A percentile compares a stretch with the other conserved stretches of the same genome.
phyloP scores from a whole-genome alignment of 345 rosid genomes.

The Lepidium didymum region DNA sequence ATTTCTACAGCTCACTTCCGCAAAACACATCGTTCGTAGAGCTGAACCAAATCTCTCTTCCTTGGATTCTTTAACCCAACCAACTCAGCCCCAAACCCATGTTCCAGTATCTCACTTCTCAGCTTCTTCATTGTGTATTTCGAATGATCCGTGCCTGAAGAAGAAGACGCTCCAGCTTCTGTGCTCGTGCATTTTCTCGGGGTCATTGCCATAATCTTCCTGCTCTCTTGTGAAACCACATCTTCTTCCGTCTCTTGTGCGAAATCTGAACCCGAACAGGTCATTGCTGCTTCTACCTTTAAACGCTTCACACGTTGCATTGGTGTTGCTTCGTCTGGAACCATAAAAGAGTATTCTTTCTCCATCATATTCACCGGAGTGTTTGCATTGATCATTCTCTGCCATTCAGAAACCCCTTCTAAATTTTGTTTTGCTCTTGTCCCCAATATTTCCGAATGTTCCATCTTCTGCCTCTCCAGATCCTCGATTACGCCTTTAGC shows the following conservation, averaged over 20 bases:
- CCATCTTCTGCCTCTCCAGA: conserved; percentile 27
- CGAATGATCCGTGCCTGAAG: conserved; percentile 17
- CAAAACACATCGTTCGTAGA: conserved; percentile 31
- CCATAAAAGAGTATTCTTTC: conserved; percentile 11
- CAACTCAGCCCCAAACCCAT: conserved; percentile 36
- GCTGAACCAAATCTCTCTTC: conserved; percentile 36
- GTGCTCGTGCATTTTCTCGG: conserved; percentile 30
- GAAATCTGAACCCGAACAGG: conserved; percentile 14
- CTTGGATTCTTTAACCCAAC: conserved; percentile 33
- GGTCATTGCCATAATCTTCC: conserved; percentile 1
- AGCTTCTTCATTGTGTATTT: conserved; percentile 34
- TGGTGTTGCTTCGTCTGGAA: conserved; percentile 1
- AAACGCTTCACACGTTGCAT: conserved; percentile 30
- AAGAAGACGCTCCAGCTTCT: conserved; percentile 14
- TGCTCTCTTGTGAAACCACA: conserved; percentile 14
- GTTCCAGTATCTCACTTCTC: conserved; percentile 29
- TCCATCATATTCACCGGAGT: conserved; percentile 14
- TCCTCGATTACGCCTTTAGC: conserved; percentile 9
- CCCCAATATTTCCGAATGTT: conserved; percentile 15
- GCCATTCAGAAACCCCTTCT: conserved; percentile 7
- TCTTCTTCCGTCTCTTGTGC: conserved; percentile 15
- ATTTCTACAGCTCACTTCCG: conserved; percentile 5
- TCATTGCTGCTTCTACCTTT: conserved; percentile 24
- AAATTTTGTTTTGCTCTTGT: conserved; percentile 18
- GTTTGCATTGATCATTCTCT: conserved; percentile 9